phyloP scores from a whole-genome alignment of 345 rosid genomes.

The Hypericum androsaemum region DNA sequence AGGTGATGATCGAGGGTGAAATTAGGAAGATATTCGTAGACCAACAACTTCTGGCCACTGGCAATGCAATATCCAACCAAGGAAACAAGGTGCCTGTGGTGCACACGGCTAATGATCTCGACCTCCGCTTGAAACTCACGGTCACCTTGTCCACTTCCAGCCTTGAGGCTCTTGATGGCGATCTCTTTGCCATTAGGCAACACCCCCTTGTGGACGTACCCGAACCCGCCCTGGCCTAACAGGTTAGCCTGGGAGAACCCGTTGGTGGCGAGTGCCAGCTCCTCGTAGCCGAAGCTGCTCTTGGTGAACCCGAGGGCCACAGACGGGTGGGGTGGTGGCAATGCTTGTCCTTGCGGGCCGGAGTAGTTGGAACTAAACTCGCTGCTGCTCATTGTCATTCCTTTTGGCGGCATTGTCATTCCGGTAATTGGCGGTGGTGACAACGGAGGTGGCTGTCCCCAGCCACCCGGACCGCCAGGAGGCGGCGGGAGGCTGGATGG shows the following conservation, averaged over 20 bases:
- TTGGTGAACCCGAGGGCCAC: constrained; percentile 34
- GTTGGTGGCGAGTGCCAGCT: constrained; percentile 1
- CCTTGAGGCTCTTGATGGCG: neutral
- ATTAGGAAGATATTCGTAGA: neutral
- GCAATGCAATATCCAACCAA: neutral
- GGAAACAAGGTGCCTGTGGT: neutral
- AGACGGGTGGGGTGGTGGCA: constrained; percentile 42
- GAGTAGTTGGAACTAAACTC: constrained; percentile 36
- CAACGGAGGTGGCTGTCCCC: constrained; percentile 21
- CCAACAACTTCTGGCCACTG: neutral
- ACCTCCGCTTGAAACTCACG: constrained; percentile 3
- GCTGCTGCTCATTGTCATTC: constrained; percentile 19
- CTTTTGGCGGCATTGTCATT: neutral
- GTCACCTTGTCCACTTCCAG: constrained; percentile 3
- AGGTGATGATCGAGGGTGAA: constrained; percentile 1
- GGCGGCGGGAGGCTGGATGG: constrained; percentile 23
- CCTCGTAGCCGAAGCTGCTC: neutral
- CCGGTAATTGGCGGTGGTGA: neutral
- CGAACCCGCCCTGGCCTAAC: constrained; percentile 4
- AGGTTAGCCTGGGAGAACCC: neutral
- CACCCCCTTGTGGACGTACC: constrained; percentile 4
- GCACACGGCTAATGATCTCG: constrained; percentile 1
- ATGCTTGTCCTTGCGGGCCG: constrained; percentile 32
- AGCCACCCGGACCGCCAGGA: neutral
- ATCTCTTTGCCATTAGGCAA: neutral